Base-by-base conservation (phyloP, 495 filamentous ascomycete species). In the Hyaloscypha variabilis region DNA sequence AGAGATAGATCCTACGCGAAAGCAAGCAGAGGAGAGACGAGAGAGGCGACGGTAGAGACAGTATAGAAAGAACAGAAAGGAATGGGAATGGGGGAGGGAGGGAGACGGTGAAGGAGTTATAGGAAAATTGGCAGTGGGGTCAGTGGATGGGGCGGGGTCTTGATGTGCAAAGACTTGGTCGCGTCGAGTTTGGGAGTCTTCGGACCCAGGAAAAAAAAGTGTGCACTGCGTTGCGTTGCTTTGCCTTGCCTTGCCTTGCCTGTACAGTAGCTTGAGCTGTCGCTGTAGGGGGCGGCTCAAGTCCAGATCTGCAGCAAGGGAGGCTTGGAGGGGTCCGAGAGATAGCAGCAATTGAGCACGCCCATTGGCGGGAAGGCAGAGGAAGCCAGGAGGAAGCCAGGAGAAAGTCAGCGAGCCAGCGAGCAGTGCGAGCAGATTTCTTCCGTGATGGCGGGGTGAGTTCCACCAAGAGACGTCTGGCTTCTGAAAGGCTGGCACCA, bases 11-110 rank as follows among this genome's bases (percentile, higher is more conserved):
- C 1, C 51, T 54, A 54, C 51, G 23, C 25, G 51, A 54, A 54
- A 54, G 51, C 39, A 19, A 54, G 51, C 21, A 54, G 51, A 8
- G 51, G 51, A 51, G 23, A 24, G 25, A 54, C 25, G 51, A 54
- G 51, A 54, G 51, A 54, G 51, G 25, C 26, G 51, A 54, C 51
- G 51, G 39, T 54, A 54, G 51, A 25, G 25, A 54, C 51, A 24
- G 21, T 28, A 54, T 25, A 13, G 21, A 23, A 46, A 17, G 11
- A 54, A 23, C n/a, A n/a, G n/a, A n/a, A 54, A 54, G 8, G 14
- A 17, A 54, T 4, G 6, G 25, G 14, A 17, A 24, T 8, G 25
- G 51, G n/a, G 10, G 25, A 17, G 25, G 51, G 51, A 54, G 13
- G 51, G 51, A 54, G 14, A 28, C 6, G 51, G 26, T 6, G 51